phyloP scores from a whole-genome alignment of 768 basidiomycete genomes.

The Neoboletus subvelutipes region DNA sequence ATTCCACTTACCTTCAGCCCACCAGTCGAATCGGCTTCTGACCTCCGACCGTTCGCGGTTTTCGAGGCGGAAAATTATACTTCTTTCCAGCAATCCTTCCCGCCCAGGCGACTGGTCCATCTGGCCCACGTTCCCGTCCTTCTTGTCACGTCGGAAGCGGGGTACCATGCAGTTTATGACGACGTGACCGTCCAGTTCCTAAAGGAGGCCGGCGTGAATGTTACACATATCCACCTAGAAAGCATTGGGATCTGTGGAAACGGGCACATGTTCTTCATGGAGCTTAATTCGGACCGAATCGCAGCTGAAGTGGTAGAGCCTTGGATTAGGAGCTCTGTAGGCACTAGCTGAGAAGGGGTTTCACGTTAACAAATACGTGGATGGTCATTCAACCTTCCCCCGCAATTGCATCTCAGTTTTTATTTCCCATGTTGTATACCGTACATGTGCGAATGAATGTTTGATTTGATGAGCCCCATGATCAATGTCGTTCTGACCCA shows the following conservation, averaged over 20 bases:
- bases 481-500: neutral
- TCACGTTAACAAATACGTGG: neutral
- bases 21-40: constrained; percentile 39
- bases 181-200: constrained; percentile 44
- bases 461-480: neutral
- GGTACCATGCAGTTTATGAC: constrained; percentile 53
- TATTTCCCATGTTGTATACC: neutral
- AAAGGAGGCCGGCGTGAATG: constrained; percentile 43
- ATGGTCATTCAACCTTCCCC: neutral
- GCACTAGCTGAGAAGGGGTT: neutral
- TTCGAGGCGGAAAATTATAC: constrained; percentile 33
- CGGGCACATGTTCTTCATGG: constrained; percentile 59
- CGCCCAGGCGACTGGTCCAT: constrained; percentile 43
- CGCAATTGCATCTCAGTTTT: no score
- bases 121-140: constrained; percentile 45
- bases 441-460: neutral
- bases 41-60: constrained; percentile 33
- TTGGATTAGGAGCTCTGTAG: constrained; percentile 36
- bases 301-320: constrained; percentile 39
- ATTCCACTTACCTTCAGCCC: constrained; percentile 45
- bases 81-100: constrained; percentile 43
- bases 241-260: constrained; percentile 50
- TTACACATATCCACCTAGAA: constrained; percentile 41
- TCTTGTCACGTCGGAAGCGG: constrained; percentile 48
- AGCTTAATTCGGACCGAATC: constrained; percentile 46